phyloP scores from a whole-genome alignment of 345 rosid genomes.

The Citrus inodora region DNA sequence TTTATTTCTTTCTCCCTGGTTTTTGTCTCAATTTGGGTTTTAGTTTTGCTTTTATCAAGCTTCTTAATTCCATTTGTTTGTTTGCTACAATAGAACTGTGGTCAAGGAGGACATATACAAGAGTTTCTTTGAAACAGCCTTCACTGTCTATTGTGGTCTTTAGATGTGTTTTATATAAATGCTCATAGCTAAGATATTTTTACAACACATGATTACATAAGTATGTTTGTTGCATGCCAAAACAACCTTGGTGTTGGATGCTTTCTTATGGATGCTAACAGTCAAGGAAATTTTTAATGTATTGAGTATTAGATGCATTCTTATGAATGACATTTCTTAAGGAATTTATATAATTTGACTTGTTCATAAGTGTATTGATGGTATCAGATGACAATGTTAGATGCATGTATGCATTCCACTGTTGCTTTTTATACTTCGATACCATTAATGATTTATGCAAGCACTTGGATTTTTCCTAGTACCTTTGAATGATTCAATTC shows the following conservation, averaged over 20 bases:
- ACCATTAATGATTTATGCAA: neutral
- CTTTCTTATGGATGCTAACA: neutral
- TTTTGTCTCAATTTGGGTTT: neutral
- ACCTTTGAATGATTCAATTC: constrained; percentile 13
- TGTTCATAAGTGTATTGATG: neutral
- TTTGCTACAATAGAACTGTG: neutral
- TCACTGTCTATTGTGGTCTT: neutral
- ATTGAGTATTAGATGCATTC: neutral
- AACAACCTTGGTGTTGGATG: neutral
- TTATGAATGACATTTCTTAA: neutral
- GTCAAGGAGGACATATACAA: neutral
- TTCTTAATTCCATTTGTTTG: neutral
- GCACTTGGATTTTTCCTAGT: neutral
- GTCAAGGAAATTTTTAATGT: neutral
- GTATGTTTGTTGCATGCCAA: neutral
- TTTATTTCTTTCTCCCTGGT: neutral
- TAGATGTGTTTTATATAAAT: neutral
- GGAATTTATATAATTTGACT: neutral
- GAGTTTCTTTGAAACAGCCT: neutral
- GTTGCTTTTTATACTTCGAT: neutral
- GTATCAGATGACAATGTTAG: neutral
- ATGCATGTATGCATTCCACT: neutral
- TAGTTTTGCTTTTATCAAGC: neutral
- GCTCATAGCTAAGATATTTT: neutral
- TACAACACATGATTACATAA: neutral